Base-by-base conservation (phyloP, 768 basidiomycete genomes). In the Auricularia sp. region DNA sequence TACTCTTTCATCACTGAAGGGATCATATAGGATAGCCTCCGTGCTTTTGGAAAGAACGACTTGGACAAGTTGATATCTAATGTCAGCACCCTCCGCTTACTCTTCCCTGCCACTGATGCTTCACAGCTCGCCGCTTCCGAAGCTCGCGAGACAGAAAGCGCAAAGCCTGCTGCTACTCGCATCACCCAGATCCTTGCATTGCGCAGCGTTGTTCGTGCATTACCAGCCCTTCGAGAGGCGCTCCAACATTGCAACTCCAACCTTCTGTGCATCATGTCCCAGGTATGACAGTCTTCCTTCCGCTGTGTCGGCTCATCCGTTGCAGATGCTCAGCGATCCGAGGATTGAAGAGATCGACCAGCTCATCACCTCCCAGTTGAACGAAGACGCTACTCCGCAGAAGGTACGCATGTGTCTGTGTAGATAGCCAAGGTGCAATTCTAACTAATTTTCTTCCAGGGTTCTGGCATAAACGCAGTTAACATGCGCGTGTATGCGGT, bases 401-500 rank as follows among this genome's bases (percentile, higher is more conserved):
- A 92, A 88, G 79, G 90, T 88, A 35, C 16, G 64, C 35, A 56
- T 29, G 29, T 29, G 29, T 29, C 2, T 29, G 29, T 29, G 29
- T 29, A 29, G 29, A 29, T 29, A 29, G 29, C 29, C 2, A 29
- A 29, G 29, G 29, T 29, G 29, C 29, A 29, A 29, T 29, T 29
- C 29, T 29, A 29, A 29, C 29, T 0, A 29, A 29, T 29, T 29
- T 29, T 29, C 29, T 29, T 29, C 29, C 65, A 90, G 89, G 84
- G 85, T 43, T 61, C 65, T 21, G 88, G 90, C 8, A 79, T 93
- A 29, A 83, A 80, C 4, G 86, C 87, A 1, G 81, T 90, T 23
- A 93, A 91, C 70, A 83, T 88, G 5, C 83, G 87, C 62, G 87
- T 98, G 29, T 99, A 93, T 74, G 95, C 95, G 2, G 89, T 98